Evolutionary conservation across 352 stramenopile genomes (phyloP).

Genomic region (Globisporangium irregulare): DNA sequence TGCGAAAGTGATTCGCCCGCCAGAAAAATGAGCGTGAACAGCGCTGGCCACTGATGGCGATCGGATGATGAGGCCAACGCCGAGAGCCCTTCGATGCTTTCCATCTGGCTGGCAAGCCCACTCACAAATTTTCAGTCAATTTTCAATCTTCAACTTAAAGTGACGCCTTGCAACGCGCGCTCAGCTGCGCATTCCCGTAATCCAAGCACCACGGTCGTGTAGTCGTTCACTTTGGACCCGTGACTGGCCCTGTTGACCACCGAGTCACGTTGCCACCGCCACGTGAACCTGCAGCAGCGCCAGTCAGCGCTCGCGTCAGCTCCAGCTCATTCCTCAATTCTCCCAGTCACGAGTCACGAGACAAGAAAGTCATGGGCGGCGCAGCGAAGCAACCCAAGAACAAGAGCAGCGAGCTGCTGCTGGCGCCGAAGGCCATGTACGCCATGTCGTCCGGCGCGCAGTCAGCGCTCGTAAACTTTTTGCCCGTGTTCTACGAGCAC

Average conservation of each 20-base stretch:
- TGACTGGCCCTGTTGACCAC: neutral
- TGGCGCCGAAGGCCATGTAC: constrained; percentile 82
- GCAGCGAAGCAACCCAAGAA: constrained; percentile 10
- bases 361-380: constrained; percentile 19
- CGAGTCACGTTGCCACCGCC: neutral
- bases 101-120: neutral
- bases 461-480: constrained; percentile 74
- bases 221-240: neutral
- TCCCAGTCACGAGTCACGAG: neutral
- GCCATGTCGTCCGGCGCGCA: constrained; percentile 54
- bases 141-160: constrained; percentile 13
- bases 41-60: neutral
- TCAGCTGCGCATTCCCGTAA: constrained; percentile 13
- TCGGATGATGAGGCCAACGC: neutral
- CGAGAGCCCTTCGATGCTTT: neutral
- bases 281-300: neutral
- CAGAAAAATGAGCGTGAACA: neutral
- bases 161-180: neutral
- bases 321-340: constrained; percentile 11
- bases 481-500: constrained; percentile 74
- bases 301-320: neutral
- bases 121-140: constrained; percentile 15
- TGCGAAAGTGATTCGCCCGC: neutral
- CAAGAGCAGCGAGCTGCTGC: constrained; percentile 27
- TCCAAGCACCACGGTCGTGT: constrained; percentile 9